Evolutionary conservation across 495 filamentous ascomycete genomes (phyloP).

Genomic region (Podospora bellae-mahoneyi): DNA sequence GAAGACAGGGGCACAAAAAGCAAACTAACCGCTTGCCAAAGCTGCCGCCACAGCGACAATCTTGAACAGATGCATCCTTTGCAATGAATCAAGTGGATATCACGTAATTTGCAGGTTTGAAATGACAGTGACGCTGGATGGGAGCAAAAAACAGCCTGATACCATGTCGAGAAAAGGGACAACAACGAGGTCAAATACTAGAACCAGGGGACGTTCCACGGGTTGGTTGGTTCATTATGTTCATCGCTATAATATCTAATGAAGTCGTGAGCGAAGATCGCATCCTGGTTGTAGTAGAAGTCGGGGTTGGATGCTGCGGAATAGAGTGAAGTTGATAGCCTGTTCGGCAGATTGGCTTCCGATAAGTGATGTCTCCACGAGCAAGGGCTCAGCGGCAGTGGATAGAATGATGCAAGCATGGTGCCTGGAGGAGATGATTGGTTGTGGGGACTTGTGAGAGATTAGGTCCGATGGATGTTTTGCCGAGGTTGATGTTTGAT

Average conservation of each 20-base stretch:
- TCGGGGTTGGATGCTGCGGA: neutral
- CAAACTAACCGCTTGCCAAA: slow-evolving; percentile 28
- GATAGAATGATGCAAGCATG: neutral
- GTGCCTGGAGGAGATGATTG: neutral
- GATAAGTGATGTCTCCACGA: neutral
- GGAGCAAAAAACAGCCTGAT: neutral
- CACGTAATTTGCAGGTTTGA: neutral
- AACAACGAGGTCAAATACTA: neutral
- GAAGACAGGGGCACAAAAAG: too few species aligned
- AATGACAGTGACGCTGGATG: neutral
- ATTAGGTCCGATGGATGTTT: neutral
- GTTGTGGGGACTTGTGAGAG: neutral
- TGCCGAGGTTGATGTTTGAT: neutral
- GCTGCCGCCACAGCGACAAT: slow-evolving; percentile 19
- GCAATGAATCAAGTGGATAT: neutral
- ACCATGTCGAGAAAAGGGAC: neutral
- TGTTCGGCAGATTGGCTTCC: slow-evolving; percentile 27
- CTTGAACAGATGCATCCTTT: slow-evolving; percentile 30
- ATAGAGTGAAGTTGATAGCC: slow-evolving; percentile 27
- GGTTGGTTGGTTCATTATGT: slow-evolving; percentile 4
- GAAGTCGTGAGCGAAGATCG: neutral
- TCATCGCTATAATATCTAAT: neutral
- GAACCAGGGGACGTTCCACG: slow-evolving; percentile 9
- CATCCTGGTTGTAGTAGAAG: neutral
- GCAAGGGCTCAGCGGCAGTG: neutral